Conservation (phyloP, 1,139 yeast species). For the Candida pseudoviswanathii region DNA sequence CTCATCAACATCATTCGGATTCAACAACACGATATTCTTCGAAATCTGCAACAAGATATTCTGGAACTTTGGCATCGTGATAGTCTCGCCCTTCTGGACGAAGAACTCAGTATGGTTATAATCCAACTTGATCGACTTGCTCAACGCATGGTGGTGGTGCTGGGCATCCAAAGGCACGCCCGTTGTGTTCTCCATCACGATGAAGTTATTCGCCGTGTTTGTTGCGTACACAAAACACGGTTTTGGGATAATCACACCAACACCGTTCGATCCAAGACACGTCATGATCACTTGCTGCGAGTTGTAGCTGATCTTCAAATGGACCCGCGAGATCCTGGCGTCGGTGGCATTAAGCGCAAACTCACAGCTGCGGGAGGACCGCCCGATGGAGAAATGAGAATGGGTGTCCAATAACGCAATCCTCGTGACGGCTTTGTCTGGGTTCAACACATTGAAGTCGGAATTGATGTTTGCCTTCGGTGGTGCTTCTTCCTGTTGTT, state of each 20-base stretch:
- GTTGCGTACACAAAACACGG: slow-evolving; percentile 37
- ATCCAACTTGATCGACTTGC: slow-evolving; percentile 45
- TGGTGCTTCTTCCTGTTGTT: slow-evolving; percentile 1
- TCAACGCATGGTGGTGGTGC: slow-evolving; percentile 15
- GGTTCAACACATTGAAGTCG: slow-evolving; percentile 44
- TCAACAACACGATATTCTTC: slow-evolving; percentile 58
- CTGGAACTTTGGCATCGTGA: slow-evolving; percentile 54
- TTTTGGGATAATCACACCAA: slow-evolving; percentile 61
- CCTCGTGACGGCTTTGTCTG: slow-evolving; percentile 39
- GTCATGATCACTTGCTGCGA: slow-evolving; percentile 37
- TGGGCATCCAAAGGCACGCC: slow-evolving; percentile 22
- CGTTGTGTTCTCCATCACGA: slow-evolving; percentile 32
- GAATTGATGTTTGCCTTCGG: slow-evolving; percentile 23
- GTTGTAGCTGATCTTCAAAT: slow-evolving; percentile 40
- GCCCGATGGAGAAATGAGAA: slow-evolving; percentile 49
- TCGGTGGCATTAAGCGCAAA: slow-evolving; percentile 56
- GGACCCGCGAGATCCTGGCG: slow-evolving; percentile 69
- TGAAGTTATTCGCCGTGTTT: slow-evolving; percentile 30
- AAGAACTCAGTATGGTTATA: slow-evolving; percentile 57
- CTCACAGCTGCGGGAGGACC: slow-evolving; percentile 66
- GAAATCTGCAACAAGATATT: slow-evolving; percentile 66
- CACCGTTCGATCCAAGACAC: slow-evolving; percentile 74
- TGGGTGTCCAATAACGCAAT: slow-evolving; percentile 33
- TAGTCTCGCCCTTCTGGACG: slow-evolving; percentile 54
- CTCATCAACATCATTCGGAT: slow-evolving; percentile 48